Percentiles rank a stretch among this genome's conserved stretches.
Conservation (phyloP, 768 basidiomycete genomes). For the Leccinum sublutescens region DNA sequence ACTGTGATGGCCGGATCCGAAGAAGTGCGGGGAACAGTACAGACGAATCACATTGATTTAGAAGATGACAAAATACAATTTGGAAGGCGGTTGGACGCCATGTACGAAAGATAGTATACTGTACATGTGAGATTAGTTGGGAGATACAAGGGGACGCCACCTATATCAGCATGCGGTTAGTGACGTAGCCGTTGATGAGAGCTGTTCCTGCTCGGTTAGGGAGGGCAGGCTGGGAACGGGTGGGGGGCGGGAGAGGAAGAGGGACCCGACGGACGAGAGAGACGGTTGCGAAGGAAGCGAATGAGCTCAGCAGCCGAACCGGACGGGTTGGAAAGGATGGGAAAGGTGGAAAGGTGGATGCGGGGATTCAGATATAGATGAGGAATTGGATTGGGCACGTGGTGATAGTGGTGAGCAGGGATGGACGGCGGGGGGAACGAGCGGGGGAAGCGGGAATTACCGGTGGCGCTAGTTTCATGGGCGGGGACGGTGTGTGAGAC, state of each 20-base stretch:
- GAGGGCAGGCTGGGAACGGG: background rate
- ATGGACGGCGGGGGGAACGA: slow-evolving; percentile 7
- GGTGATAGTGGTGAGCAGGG: slow-evolving; percentile 10
- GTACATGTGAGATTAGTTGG: background rate
- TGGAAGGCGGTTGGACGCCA: background rate
- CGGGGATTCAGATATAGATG: slow-evolving; percentile 8
- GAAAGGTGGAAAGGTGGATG: background rate
- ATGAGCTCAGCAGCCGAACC: slow-evolving; percentile 7
- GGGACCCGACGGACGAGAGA: background rate
- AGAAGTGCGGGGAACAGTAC: slow-evolving; percentile 2
- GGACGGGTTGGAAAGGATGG: background rate
- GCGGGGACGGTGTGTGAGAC: slow-evolving; percentile 4
- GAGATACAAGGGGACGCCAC: background rate
- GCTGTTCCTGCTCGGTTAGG: slow-evolving; percentile 6
- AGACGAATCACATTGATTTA: background rate
- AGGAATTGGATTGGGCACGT: slow-evolving; percentile 5
- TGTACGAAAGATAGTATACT: background rate
- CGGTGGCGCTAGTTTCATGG: slow-evolving; percentile 29
- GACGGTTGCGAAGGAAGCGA: background rate
- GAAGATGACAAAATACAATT: background rate
- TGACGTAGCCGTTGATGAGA: background rate
- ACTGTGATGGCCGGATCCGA: background rate
- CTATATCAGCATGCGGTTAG: background rate
- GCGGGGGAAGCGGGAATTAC: slow-evolving; percentile 21
- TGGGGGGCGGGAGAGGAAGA: background rate